Evolutionary conservation across 2,329 filamentous ascomycete genomes (phyloP).

Genomic region (Corniculantispora saksenae): DNA sequence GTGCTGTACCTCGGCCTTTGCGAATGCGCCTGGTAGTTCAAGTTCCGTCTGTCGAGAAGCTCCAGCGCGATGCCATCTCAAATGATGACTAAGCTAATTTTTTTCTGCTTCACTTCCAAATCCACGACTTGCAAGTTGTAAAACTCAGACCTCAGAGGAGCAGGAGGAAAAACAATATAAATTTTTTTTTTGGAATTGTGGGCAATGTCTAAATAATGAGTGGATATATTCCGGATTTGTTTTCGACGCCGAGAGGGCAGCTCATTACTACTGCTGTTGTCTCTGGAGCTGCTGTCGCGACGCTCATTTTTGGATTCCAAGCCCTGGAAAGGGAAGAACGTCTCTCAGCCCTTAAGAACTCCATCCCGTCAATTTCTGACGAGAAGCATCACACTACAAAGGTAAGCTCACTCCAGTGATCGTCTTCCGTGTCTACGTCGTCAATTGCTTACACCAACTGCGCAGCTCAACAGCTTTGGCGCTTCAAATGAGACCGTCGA

Average conservation of each 20-base stretch:
- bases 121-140: neutral
- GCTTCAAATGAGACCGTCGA: slow-evolving; percentile 47
- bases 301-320: slow-evolving; percentile 64
- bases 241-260: slow-evolving; percentile 55
- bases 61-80: neutral
- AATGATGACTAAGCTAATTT: slow-evolving; percentile 20
- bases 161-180: neutral
- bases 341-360: slow-evolving; percentile 58
- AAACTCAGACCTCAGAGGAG: neutral
- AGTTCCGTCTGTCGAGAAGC: neutral
- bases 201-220: slow-evolving; percentile 37
- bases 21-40: neutral
- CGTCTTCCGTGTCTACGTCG: too few species aligned
- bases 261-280: slow-evolving; percentile 70
- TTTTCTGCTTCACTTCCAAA: slow-evolving; percentile 11
- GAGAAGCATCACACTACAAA: slow-evolving; percentile 25
- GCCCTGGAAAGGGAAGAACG: slow-evolving; percentile 56
- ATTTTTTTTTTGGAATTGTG: neutral
- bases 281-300: slow-evolving; percentile 61
- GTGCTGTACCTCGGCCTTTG: neutral
- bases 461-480: slow-evolving; percentile 62
- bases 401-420: slow-evolving; percentile 20
- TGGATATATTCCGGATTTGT: slow-evolving; percentile 45
- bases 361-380: slow-evolving; percentile 47
- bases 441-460: slow-evolving; percentile 26